A percentile compares a stretch with the other conserved stretches of the same genome.
Conservation (phyloP, 2,329 filamentous ascomycete species). For the Epichloe festucae region DNA sequence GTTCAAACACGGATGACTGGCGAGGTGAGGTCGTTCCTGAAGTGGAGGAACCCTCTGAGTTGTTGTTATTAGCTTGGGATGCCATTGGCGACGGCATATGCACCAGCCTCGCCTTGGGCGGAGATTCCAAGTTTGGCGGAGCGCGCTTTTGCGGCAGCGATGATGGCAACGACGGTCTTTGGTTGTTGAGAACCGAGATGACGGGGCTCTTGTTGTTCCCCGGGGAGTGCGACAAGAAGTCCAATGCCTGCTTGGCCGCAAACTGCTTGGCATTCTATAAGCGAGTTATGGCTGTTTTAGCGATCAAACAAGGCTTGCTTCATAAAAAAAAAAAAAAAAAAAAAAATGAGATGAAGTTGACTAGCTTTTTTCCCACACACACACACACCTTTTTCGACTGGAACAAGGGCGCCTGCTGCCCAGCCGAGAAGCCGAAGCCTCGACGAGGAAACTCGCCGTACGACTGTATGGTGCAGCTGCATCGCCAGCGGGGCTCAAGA, state of each 20-base stretch:
- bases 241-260: slow-evolving; percentile 34
- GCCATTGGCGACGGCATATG: not conserved
- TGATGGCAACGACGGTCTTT: not conserved
- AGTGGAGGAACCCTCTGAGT: not conserved
- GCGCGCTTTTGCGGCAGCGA: not conserved
- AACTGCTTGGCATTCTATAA: slow-evolving; percentile 36
- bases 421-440: slow-evolving; percentile 22
- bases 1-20: slow-evolving; percentile 10
- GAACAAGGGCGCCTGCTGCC: slow-evolving; percentile 23
- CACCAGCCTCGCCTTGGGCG: not conserved
- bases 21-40: not conserved
- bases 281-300: not conserved
- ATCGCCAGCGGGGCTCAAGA: slow-evolving; percentile 13
- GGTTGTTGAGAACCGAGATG: not conserved
- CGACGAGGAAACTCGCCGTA: slow-evolving; percentile 13
- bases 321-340: no score
- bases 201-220: not conserved
- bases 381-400: slow-evolving; percentile 30
- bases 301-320: not conserved
- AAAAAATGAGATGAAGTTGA: no score
- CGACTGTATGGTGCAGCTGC: slow-evolving; percentile 13
- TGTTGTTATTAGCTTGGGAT: not conserved
- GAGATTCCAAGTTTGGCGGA: not conserved
- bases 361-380: no score
- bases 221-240: slow-evolving; percentile 22